A percentile compares a stretch with the other conserved stretches of the same genome.
Conservation (phyloP, 2,329 filamentous ascomycete species). For the Fusarium austroafricanum region DNA sequence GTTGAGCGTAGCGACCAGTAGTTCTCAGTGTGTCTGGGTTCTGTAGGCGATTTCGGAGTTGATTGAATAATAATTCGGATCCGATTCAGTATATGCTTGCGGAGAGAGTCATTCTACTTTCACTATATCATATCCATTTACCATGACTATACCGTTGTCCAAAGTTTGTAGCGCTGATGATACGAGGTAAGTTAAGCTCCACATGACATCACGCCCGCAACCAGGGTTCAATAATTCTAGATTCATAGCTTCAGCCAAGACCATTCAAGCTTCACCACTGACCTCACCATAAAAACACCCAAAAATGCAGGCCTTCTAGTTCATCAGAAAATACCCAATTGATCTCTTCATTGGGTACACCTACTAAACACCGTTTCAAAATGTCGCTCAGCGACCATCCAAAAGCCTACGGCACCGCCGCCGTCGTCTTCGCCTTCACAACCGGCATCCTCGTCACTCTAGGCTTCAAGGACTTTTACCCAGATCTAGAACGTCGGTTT, state of each 20-base stretch:
- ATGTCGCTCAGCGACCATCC: conserved; percentile 73
- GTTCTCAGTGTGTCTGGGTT: not conserved
- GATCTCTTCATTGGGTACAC: conserved; percentile 9
- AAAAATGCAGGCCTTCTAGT: conserved; percentile 30
- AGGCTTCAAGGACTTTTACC: conserved; percentile 83
- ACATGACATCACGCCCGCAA: conserved; percentile 44
- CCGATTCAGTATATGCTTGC: not conserved
- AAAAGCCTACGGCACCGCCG: conserved; percentile 72
- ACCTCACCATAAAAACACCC: not conserved
- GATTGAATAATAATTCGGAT: not conserved
- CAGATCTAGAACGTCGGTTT: conserved; percentile 76
- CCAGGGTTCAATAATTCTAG: conserved; percentile 24
- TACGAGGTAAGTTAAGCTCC: conserved; percentile 31
- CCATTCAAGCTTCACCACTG: conserved; percentile 6
- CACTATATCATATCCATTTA: too few species aligned
- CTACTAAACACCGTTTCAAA: conserved; percentile 45
- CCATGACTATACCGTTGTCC: not conserved
- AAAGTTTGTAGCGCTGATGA: not conserved
- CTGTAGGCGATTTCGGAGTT: not conserved
- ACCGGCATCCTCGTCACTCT: conserved; percentile 80
- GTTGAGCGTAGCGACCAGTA: not conserved
- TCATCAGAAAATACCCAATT: conserved; percentile 8
- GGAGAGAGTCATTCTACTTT: too few species aligned
- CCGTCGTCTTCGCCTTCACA: conserved; percentile 78
- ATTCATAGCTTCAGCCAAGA: conserved; percentile 1